Evolutionary conservation across 441 rosid species (phyloP).

Genomic region (Adansonia gregorii): DNA sequence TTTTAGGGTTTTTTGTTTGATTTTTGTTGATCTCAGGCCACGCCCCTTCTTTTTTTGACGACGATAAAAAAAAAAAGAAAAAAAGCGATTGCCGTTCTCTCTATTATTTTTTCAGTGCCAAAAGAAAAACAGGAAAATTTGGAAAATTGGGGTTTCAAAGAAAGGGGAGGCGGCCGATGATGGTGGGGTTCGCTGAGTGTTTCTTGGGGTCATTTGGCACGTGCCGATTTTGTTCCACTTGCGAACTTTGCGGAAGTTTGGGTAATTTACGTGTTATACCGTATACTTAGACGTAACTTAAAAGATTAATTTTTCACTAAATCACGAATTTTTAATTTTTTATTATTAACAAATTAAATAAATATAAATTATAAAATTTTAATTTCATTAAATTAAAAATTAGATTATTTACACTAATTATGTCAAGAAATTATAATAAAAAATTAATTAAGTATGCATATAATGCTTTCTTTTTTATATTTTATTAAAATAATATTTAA

Average conservation of each 20-base stretch:
- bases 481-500: too few species aligned
- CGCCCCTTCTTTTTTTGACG: neutral
- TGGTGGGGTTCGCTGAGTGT: conserved; percentile 7
- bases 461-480: too few species aligned
- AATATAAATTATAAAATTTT: too few species aligned
- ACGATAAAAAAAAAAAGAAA: neutral
- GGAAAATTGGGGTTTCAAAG: neutral
- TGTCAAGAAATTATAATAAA: too few species aligned
- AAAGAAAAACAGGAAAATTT: neutral
- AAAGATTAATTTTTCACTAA: too few species aligned
- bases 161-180: conserved; percentile 9
- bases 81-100: neutral
- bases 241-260: neutral
- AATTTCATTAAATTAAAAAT: too few species aligned
- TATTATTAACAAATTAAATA: too few species aligned
- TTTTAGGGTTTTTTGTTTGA: conserved; percentile 23
- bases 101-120: neutral
- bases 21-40: conserved; percentile 43
- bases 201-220: neutral
- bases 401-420: too few species aligned
- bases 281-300: too few species aligned
- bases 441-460: too few species aligned
- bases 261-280: neutral
- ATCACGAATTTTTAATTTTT: too few species aligned
- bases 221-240: neutral